phyloP scores from a whole-genome alignment of 192 early-diverging fungal genomes.

The Paraglomus brasilianum region DNA sequence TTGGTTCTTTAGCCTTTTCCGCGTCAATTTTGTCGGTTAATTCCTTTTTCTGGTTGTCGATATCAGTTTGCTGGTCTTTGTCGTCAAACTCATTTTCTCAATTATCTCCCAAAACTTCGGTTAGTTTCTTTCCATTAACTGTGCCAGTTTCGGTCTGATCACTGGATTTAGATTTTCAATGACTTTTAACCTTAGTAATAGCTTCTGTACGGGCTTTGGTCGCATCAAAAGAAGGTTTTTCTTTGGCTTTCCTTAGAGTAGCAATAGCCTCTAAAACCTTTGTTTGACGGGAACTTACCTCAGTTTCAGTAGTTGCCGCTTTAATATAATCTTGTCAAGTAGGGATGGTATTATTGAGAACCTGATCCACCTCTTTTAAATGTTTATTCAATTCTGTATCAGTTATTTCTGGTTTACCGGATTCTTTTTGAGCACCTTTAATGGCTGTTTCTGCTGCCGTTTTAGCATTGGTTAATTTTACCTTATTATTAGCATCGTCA shows the following conservation, averaged over 20 bases:
- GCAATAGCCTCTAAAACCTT: background rate
- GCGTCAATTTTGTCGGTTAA: slow-evolving; percentile 18
- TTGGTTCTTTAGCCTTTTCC: slow-evolving; percentile 11
- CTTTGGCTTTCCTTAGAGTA: background rate
- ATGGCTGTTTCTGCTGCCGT: background rate
- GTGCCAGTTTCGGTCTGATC: slow-evolving; percentile 11
- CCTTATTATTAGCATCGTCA: background rate
- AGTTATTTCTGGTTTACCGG: background rate
- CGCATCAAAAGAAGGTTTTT: background rate
- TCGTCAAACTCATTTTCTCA: background rate
- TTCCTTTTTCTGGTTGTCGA: background rate
- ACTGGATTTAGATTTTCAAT: slow-evolving; percentile 11
- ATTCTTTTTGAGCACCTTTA: background rate
- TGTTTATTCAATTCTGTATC: background rate
- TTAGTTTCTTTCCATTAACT: background rate
- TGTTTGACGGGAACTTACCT: background rate
- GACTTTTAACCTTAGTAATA: background rate
- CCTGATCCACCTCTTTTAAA: no score
- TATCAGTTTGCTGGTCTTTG: background rate
- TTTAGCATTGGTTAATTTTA: background rate
- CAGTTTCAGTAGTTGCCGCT: background rate
- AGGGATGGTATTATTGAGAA: no score
- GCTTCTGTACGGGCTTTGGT: background rate
- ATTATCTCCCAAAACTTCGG: background rate
- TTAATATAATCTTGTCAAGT: slow-evolving; percentile 2